Evolutionary conservation across 1,284 basidiomycete genomes (phyloP).

Genomic region (Boletus holoroseus): DNA sequence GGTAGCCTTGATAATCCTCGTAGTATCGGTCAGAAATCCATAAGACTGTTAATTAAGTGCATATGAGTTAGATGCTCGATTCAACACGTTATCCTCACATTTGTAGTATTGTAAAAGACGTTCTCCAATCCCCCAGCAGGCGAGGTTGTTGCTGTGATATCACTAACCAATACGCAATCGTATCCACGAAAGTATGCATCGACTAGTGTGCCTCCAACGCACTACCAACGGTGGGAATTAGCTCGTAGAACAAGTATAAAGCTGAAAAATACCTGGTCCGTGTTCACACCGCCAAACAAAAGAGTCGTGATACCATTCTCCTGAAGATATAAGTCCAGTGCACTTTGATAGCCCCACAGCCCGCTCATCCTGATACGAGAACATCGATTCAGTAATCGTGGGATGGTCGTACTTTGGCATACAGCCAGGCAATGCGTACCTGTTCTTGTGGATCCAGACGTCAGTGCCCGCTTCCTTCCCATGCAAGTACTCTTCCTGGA

Average conservation of each 20-base stretch:
- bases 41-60: conserved; percentile 40
- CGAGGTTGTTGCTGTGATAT: conserved; percentile 58
- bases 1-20: conserved; percentile 32
- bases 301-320: conserved; percentile 60
- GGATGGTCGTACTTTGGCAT: not conserved
- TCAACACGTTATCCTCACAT: conserved; percentile 37
- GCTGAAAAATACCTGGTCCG: conserved; percentile 49
- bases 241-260: not conserved
- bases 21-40: conserved; percentile 55
- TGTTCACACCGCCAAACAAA: conserved; percentile 61
- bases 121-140: conserved; percentile 56
- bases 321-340: conserved; percentile 55
- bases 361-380: conserved; percentile 52
- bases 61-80: conserved; percentile 7
- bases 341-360: conserved; percentile 57
- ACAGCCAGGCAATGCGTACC: conserved; percentile 34
- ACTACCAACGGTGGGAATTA: conserved; percentile 34
- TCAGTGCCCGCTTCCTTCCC: conserved; percentile 53
- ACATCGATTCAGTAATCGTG: not conserved
- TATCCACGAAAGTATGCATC: conserved; percentile 63
- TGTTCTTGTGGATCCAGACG: conserved; percentile 69
- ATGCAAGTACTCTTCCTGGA: conserved; percentile 51
- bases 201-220: conserved; percentile 58
- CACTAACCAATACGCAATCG: conserved; percentile 53
- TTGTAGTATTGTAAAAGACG: conserved; percentile 51